Conservation (phyloP, 1,284 basidiomycete species). For the Bjerkandera adusta region DNA sequence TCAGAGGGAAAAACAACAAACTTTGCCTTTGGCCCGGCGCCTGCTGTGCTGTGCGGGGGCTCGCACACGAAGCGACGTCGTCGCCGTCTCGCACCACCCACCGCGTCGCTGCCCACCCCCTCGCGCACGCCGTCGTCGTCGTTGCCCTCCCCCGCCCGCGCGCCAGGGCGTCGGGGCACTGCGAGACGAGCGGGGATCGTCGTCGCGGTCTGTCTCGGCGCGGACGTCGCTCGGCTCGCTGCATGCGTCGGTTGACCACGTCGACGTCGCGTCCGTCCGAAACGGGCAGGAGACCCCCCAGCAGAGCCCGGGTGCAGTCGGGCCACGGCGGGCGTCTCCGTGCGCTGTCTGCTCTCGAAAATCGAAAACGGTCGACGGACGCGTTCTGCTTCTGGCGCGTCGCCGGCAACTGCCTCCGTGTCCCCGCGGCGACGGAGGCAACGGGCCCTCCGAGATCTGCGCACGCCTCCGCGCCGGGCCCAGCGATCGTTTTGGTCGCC, state of each 20-base stretch:
- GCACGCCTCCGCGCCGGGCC: no score
- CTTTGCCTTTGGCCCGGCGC: constrained; percentile 1
- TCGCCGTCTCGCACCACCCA: not conserved
- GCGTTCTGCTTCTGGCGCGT: not conserved
- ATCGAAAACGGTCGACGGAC: not conserved
- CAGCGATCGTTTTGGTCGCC: constrained; percentile 2
- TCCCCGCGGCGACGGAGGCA: not conserved
- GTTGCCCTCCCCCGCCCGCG: not conserved
- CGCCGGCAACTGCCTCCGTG: constrained; percentile 8
- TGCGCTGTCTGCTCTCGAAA: not conserved
- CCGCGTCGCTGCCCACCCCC: not conserved
- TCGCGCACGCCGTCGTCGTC: not conserved
- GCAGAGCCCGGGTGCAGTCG: not conserved
- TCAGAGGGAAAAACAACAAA: not conserved
- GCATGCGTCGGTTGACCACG: not conserved
- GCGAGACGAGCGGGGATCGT: not conserved
- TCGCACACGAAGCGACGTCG: constrained; percentile 8
- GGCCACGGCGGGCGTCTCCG: not conserved
- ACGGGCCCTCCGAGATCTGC: not conserved
- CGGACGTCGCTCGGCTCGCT: not conserved
- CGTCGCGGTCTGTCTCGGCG: not conserved
- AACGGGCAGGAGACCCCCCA: not conserved
- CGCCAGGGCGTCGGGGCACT: not conserved
- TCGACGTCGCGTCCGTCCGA: not conserved
- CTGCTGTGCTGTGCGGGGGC: not conserved